Base-by-base conservation (phyloP, 2,329 filamentous ascomycete genomes). In the Ceratocystis lukuohia region DNA sequence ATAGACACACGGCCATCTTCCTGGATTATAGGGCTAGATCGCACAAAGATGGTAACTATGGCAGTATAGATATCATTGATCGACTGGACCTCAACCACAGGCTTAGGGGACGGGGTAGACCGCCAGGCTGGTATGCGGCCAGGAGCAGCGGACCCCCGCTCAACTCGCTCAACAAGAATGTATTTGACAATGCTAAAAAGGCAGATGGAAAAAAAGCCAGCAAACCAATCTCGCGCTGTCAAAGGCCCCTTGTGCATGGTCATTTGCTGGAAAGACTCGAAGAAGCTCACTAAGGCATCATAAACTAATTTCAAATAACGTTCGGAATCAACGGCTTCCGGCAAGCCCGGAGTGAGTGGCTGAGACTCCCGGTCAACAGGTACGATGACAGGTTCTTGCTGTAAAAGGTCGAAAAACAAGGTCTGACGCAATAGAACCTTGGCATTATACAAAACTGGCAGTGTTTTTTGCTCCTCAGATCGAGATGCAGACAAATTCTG, bases 101-200 rank as follows among this genome's bases (percentile, higher is more conserved):
- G 72, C 67, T 28, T 70, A 44, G 69, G 68, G n/a, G 71, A 62
- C 0, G 17, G 64, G 8, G 8, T 61, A 44, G 22, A 65, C 45
- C 20, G 28, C 41, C 61, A 65, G n/a, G 17, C 64, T 45, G 41
- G 61, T 41, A 28, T 56, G 22, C 12, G 22, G 17, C 66, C 65
- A 25, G 61, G 74, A 25, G 75, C 74, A 44, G 80, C 74, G 66
- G 83, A 80, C 17, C 79, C 74, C 4, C 66, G 66, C 57, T 65
- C 62, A 12, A 79, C 74, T 4, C 66, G 62, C 57, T 61, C 62
- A n/a, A 12, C 61, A 84, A 65, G 73, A 1, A 85, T 76, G 0
- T 81, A 81, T 62, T 79, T 78, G 22, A 80, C 77, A 33, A 82
- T 75, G 71, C 81, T 84, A 70, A 85, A 83, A n/a, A 85, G 79